A percentile compares a stretch with the other conserved stretches of the same genome.
Evolutionary conservation across 805 yeast species (phyloP).

Genomic region (Saccharomycopsis sp.): DNA sequence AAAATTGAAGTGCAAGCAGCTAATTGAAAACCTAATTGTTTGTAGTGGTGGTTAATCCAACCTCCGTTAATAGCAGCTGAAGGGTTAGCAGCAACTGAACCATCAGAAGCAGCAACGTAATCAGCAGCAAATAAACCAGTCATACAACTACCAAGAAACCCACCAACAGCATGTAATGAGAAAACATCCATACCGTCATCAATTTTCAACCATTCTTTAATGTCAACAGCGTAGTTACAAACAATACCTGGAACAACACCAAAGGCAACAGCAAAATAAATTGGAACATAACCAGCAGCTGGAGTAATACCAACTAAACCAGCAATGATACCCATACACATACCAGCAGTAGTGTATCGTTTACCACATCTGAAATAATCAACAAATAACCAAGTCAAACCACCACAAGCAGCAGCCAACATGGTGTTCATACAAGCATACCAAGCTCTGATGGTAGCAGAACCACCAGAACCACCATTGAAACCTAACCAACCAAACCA

Average conservation of each 20-base stretch:
- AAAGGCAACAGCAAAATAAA: conserved; percentile 79
- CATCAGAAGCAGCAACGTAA: conserved; percentile 81
- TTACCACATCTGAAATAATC: conserved; percentile 77
- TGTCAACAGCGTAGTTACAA: conserved; percentile 81
- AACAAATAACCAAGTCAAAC: conserved; percentile 87
- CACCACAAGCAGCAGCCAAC: conserved; percentile 90
- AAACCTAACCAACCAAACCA: conserved; percentile 99
- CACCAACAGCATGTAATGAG: conserved; percentile 93
- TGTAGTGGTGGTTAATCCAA: conserved; percentile 78
- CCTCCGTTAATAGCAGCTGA: conserved; percentile 65
- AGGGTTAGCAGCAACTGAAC: conserved; percentile 31
- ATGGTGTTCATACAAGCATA: conserved; percentile 92
- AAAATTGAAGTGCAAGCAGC: conserved; percentile 70
- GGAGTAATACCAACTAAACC: conserved; percentile 96
- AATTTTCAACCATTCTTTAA: conserved; percentile 62
- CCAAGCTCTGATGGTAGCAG: conserved; percentile 88
- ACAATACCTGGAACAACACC: conserved; percentile 66
- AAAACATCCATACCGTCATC: conserved; percentile 96
- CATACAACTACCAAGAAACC: conserved; percentile 70
- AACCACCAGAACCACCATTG: conserved; percentile 97
- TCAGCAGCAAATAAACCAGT: conserved; percentile 93
- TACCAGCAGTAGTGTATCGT: conserved; percentile 89
- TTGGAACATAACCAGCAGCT: conserved; percentile 93
- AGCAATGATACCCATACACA: conserved; percentile 89
- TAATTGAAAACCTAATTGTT: conserved; percentile 81